These are phyloP conservation scores for Aspergillus saccharolyticus DNA, from an alignment of 495 filamentous ascomycete genomes.

Conservation along the genomic window DNA sequence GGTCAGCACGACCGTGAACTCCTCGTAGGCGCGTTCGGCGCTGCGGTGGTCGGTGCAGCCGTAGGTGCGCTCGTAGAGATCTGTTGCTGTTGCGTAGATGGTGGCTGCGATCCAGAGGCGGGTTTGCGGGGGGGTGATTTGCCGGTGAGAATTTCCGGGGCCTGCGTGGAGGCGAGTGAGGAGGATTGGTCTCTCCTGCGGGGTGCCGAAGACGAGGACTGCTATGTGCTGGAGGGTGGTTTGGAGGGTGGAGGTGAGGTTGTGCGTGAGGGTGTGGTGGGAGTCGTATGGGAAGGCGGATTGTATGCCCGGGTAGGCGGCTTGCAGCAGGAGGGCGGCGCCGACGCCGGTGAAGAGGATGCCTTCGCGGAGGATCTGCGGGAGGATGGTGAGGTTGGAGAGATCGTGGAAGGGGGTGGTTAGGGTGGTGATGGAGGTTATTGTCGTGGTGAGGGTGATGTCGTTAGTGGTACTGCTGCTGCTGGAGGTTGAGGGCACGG, in stretches of 20 bases:
- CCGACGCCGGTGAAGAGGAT: constrained; percentile 35
- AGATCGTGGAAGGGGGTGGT: constrained; percentile 25
- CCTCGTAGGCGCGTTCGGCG: constrained; percentile 33
- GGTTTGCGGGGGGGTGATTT: constrained; percentile 1
- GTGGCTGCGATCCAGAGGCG: constrained; percentile 36
- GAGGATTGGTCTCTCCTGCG: constrained; percentile 29
- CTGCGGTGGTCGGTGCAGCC: constrained; percentile 32
- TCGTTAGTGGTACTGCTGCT: background rate
- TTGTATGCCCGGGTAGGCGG: constrained; percentile 32
- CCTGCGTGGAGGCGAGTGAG: constrained; percentile 25
- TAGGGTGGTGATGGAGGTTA: background rate
- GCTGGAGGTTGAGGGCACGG: constrained; percentile 6
- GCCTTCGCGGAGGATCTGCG: constrained; percentile 39
- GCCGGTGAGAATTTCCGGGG: constrained; percentile 15
- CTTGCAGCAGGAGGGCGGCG: constrained; percentile 37
- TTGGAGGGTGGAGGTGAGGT: constrained; percentile 33
- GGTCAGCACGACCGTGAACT: constrained; percentile 35
- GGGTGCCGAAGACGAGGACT: constrained; percentile 35
- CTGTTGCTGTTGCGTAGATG: constrained; percentile 38
- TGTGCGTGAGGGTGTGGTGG: constrained; percentile 23
- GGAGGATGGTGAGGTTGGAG: constrained; percentile 23
- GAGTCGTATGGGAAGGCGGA: constrained; percentile 2
- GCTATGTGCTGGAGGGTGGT: constrained; percentile 36
- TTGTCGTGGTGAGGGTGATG: background rate
- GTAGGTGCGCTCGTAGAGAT: constrained; percentile 42